A percentile compares a stretch with the other conserved stretches of the same genome.
Conservation (phyloP, 306 rosid genomes). For the Cicer judaicum region DNA sequence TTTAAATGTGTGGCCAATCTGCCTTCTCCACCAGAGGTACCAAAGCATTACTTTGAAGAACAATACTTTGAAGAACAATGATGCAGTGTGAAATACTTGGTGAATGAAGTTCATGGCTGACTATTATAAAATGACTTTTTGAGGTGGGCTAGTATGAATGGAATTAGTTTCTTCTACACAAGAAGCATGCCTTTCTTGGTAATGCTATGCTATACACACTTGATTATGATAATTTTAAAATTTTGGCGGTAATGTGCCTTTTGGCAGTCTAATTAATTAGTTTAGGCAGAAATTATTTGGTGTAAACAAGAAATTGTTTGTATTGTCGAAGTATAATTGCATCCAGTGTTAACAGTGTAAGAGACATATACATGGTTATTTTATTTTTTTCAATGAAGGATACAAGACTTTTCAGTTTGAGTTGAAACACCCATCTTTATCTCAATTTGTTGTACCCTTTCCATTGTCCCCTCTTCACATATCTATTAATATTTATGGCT, state of each 20-base stretch:
- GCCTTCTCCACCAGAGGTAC: conserved; percentile 75
- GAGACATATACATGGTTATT: not conserved
- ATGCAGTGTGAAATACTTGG: not conserved
- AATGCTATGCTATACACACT: not conserved
- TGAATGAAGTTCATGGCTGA: not conserved
- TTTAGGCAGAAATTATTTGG: too few relatives aligned
- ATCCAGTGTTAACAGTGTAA: conserved; percentile 1
- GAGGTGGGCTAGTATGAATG: not conserved
- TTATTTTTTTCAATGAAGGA: not conserved
- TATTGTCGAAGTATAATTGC: not conserved
- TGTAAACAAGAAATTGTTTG: not conserved
- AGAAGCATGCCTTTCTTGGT: not conserved
- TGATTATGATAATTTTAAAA: not conserved
- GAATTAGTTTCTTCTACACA: not conserved
- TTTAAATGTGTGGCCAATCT: conserved; percentile 70
- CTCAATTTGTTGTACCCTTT: not conserved
- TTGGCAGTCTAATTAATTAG: not conserved
- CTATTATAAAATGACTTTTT: not conserved
- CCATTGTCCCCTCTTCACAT: not conserved
- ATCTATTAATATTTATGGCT: not conserved
- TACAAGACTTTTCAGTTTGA: not conserved
- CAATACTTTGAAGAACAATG: conserved; percentile 49
- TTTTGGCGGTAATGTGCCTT: not conserved
- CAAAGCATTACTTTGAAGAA: conserved; percentile 54
- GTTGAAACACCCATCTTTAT: not conserved